Evolutionary conservation across 129 eudicot genomes (phyloP).

Genomic region (Glebionis coronaria): DNA sequence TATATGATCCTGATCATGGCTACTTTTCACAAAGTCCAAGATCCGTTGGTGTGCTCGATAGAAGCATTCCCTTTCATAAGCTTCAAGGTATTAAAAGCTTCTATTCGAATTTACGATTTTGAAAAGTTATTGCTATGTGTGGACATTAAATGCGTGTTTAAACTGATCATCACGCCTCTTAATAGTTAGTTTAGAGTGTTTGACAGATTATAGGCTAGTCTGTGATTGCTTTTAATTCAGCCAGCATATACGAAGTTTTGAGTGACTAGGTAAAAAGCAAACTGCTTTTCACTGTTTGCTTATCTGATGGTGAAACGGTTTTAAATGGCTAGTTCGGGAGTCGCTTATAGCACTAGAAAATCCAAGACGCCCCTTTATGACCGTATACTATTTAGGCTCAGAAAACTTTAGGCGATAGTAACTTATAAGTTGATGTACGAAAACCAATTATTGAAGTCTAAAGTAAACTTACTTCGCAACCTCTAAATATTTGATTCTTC

Average conservation of each 20-base stretch:
- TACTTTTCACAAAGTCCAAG: conserved; percentile 77
- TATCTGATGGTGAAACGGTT: too few relatives aligned
- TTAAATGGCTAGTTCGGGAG: too few relatives aligned
- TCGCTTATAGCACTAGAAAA: too few relatives aligned
- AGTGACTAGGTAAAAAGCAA: too few relatives aligned
- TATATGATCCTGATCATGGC: conserved; percentile 80
- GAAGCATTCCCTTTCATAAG: conserved; percentile 65
- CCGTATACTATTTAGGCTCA: too few relatives aligned
- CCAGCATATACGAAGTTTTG: too few relatives aligned
- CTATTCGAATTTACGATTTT: neutral
- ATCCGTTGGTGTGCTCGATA: conserved; percentile 90
- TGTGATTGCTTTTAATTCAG: too few relatives aligned
- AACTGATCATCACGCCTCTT: neutral
- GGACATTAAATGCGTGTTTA: neutral
- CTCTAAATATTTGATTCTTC: neutral
- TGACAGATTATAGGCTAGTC: neutral
- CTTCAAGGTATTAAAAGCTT: conserved; percentile 47
- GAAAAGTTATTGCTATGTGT: neutral
- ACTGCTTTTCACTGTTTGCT: too few relatives aligned
- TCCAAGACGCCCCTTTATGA: too few relatives aligned
- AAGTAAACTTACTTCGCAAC: neutral
- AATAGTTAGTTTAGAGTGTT: neutral
- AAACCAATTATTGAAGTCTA: neutral
- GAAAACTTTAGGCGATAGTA: neutral
- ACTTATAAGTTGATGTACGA: neutral